Percentiles rank a stretch among this genome's conserved stretches.
Evolutionary conservation across 306 rosid species (phyloP).

Genomic region (Sophora flavescens): DNA sequence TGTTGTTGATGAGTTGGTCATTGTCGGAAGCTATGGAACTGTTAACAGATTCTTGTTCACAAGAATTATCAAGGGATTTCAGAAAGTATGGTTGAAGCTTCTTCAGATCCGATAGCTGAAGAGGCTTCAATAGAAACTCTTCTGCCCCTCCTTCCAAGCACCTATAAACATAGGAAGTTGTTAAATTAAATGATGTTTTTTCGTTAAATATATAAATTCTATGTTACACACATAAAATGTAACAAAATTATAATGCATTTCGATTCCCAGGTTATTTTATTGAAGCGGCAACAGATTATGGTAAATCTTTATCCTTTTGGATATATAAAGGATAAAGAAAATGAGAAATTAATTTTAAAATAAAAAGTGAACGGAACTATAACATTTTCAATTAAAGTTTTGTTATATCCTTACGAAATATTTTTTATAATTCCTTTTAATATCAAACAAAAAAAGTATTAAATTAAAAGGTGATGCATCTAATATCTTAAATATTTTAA

Average conservation of each 20-base stretch:
- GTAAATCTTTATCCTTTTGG: background rate
- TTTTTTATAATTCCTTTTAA: no score
- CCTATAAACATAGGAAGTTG: slow-evolving; percentile 53
- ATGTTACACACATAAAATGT: no score
- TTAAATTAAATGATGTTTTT: slow-evolving; percentile 1
- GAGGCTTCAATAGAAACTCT: slow-evolving; percentile 91
- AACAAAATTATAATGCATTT: background rate
- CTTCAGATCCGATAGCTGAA: slow-evolving; percentile 79
- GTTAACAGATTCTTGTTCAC: slow-evolving; percentile 41
- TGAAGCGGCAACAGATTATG: background rate
- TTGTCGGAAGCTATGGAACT: slow-evolving; percentile 38
- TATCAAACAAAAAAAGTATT: no score
- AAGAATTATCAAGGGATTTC: slow-evolving; percentile 55
- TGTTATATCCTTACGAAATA: no score
- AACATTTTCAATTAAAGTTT: no score
- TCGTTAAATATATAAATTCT: no score
- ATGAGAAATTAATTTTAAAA: background rate
- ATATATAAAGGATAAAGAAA: no score
- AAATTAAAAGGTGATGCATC: no score
- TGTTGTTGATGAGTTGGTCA: slow-evolving; percentile 28
- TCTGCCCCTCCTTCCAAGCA: slow-evolving; percentile 96
- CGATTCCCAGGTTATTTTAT: background rate
- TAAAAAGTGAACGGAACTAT: no score
- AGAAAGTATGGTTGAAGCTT: slow-evolving; percentile 77
- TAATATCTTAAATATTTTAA: no score